Percentiles rank a stretch among this genome's conserved stretches.
Conservation (phyloP, 805 yeast species). For the Candida easanensis region DNA sequence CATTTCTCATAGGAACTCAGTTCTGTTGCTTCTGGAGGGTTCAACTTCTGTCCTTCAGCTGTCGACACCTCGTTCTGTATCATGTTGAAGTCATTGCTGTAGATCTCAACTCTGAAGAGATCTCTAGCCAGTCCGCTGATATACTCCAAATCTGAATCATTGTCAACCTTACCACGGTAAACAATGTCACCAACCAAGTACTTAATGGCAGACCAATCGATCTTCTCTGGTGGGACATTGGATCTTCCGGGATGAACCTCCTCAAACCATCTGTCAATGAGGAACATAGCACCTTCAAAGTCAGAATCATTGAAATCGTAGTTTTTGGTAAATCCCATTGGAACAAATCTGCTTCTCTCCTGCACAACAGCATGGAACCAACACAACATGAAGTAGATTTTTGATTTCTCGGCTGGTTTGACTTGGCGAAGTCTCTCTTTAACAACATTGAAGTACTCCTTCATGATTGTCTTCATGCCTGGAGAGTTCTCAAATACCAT, state of each 20-base stretch:
- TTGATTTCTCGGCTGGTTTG: slow-evolving; percentile 38
- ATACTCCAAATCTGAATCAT: slow-evolving; percentile 36
- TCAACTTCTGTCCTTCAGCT: slow-evolving; percentile 7
- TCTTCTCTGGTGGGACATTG: slow-evolving; percentile 42
- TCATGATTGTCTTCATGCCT: slow-evolving; percentile 51
- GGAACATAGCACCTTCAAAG: slow-evolving; percentile 44
- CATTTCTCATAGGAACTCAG: slow-evolving; percentile 40
- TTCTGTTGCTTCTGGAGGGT: slow-evolving; percentile 48
- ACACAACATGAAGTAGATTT: slow-evolving; percentile 50
- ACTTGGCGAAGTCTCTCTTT: slow-evolving; percentile 16
- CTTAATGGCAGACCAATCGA: slow-evolving; percentile 55
- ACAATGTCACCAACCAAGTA: slow-evolving; percentile 50
- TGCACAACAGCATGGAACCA: slow-evolving; percentile 71
- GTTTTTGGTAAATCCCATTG: slow-evolving; percentile 55
- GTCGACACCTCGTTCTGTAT: slow-evolving; percentile 28
- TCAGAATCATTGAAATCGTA: slow-evolving; percentile 81
- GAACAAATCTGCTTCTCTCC: slow-evolving; percentile 57
- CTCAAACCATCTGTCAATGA: slow-evolving; percentile 43
- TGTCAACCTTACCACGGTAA: slow-evolving; percentile 64
- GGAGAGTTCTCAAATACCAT: slow-evolving; percentile 61
- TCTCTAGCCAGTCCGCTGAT: slow-evolving; percentile 34
- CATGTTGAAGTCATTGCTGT: slow-evolving; percentile 42
- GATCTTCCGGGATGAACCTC: slow-evolving; percentile 21
- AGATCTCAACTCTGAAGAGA: slow-evolving; percentile 40
- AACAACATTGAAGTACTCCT: slow-evolving; percentile 19